Evolutionary conservation across 495 filamentous ascomycete species (phyloP).

Genomic region (Penicillium tannophilum): DNA sequence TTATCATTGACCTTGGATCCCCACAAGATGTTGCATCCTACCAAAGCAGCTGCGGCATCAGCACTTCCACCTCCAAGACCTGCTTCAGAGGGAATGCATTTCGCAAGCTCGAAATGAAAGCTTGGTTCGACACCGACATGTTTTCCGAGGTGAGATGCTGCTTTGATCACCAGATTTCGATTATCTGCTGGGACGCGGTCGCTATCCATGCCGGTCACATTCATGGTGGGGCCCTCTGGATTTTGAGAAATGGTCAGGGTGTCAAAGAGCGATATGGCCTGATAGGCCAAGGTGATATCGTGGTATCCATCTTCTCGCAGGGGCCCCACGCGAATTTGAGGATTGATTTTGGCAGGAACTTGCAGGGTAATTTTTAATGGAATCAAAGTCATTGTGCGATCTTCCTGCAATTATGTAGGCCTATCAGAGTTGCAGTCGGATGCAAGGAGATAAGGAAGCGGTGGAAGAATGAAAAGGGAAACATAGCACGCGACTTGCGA

Average conservation of each 20-base stretch:
- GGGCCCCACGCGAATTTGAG: constrained; percentile 13
- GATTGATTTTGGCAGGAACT: constrained; percentile 16
- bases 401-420: too few species aligned
- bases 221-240: constrained; percentile 1
- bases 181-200: constrained; percentile 7
- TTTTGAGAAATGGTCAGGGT: constrained; percentile 1
- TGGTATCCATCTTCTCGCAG: constrained; percentile 15
- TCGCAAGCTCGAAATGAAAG: constrained; percentile 13
- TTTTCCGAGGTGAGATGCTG: constrained; percentile 1
- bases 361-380: constrained; percentile 1
- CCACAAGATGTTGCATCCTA: constrained; percentile 15
- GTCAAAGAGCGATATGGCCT: constrained; percentile 15
- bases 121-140: background rate
- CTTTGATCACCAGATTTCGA: constrained; percentile 15
- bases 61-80: constrained; percentile 16
- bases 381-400: background rate
- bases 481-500: constrained; percentile 6
- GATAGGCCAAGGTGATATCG: constrained; percentile 14
- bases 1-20: background rate
- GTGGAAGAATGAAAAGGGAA: constrained; percentile 2
- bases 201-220: constrained; percentile 9
- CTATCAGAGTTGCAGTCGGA: background rate
- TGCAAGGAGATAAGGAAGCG: background rate
- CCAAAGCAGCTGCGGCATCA: constrained; percentile 13
- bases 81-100: constrained; percentile 10